phyloP scores from a whole-genome alignment of 2,329 filamentous ascomycete species.

The Botrytis aclada region DNA sequence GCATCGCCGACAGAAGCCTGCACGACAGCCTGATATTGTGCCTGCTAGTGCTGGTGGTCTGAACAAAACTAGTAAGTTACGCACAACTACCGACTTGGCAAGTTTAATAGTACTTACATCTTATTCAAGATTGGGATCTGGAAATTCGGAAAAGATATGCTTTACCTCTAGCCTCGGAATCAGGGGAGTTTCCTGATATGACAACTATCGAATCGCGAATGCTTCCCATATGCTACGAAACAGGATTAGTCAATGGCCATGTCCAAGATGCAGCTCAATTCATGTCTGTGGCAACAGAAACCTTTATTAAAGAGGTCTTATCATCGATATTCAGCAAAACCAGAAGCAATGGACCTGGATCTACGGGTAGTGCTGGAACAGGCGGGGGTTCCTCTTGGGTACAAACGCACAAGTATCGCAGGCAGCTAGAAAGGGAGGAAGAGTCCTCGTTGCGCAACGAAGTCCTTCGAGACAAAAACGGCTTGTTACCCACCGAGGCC shows the following conservation, averaged over 20 bases:
- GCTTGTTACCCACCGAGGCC: slow-evolving; percentile 76
- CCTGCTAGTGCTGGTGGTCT: slow-evolving; percentile 69
- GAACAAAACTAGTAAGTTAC: slow-evolving; percentile 64
- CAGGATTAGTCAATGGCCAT: slow-evolving; percentile 59
- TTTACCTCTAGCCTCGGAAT: slow-evolving; percentile 63
- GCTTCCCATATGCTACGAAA: slow-evolving; percentile 67
- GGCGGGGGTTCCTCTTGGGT: slow-evolving; percentile 68
- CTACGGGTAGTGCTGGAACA: slow-evolving; percentile 58
- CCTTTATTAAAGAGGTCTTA: slow-evolving; percentile 64
- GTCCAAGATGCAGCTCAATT: slow-evolving; percentile 59
- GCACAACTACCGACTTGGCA: slow-evolving; percentile 46
- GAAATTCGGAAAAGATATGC: slow-evolving; percentile 65
- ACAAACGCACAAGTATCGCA: slow-evolving; percentile 74
- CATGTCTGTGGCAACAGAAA: slow-evolving; percentile 63
- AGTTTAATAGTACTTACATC: not conserved
- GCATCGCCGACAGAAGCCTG: slow-evolving; percentile 37
- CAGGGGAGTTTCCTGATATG: slow-evolving; percentile 67
- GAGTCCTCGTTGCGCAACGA: slow-evolving; percentile 70
- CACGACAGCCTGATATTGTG: slow-evolving; percentile 56
- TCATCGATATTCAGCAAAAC: slow-evolving; percentile 62
- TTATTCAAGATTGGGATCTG: slow-evolving; percentile 56
- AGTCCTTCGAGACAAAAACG: slow-evolving; percentile 68
- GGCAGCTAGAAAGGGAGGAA: slow-evolving; percentile 74
- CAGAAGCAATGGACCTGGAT: slow-evolving; percentile 61
- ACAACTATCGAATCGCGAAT: slow-evolving; percentile 61